Evolutionary conservation across 331 rosid genomes (phyloP).

Genomic region (Telfairia occidentalis): DNA sequence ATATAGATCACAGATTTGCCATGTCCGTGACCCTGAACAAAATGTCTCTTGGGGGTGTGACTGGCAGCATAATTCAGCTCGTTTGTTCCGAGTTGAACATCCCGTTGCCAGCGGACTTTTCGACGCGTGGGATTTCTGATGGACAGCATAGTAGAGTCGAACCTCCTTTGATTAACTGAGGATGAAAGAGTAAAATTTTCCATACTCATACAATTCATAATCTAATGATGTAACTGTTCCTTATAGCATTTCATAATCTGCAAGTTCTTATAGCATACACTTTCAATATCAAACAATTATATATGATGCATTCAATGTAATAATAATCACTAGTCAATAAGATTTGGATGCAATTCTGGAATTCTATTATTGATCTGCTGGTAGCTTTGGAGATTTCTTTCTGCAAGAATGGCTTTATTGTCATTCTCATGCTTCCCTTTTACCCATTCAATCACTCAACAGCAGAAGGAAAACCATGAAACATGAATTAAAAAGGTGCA

Average conservation of each 20-base stretch:
- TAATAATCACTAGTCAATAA: background rate
- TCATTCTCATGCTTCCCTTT: background rate
- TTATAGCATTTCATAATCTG: background rate
- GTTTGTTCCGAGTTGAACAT: slow-evolving; percentile 83
- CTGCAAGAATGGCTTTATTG: background rate
- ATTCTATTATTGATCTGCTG: background rate
- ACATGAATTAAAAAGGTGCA: background rate
- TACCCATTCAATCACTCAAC: background rate
- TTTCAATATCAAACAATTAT: background rate
- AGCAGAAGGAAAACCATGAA: background rate
- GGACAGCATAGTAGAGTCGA: slow-evolving; percentile 14
- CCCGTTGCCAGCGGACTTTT: slow-evolving; percentile 62
- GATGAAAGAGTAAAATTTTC: background rate
- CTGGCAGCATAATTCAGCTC: slow-evolving; percentile 47
- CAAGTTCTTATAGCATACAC: background rate
- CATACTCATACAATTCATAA: background rate
- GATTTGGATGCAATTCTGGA: background rate
- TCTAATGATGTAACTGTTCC: background rate
- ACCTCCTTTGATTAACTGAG: slow-evolving; percentile 59
- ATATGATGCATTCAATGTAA: background rate
- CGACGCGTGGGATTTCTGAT: slow-evolving; percentile 18
- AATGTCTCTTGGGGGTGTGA: slow-evolving; percentile 62
- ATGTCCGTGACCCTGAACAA: slow-evolving; percentile 84
- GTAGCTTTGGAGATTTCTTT: background rate
- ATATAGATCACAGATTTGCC: slow-evolving; percentile 49